These are phyloP conservation scores for Exophiala lecanii-corni DNA, from an alignment of 2,329 filamentous ascomycete species.

Conservation along the genomic window DNA sequence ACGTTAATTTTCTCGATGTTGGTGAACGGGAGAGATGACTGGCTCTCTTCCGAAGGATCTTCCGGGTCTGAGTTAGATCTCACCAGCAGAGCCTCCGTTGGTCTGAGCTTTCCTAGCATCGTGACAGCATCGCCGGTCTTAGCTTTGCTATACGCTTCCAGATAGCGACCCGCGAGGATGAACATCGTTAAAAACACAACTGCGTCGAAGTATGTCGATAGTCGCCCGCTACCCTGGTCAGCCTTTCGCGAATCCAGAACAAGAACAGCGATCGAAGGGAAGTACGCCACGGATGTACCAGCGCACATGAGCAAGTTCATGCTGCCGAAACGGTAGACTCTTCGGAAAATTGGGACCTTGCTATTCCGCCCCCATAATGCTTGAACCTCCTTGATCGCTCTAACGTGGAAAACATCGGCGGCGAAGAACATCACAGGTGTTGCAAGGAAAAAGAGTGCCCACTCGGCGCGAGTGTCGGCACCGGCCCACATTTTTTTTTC, in stretches of 20 bases:
- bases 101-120: constrained; percentile 69
- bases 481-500: constrained; percentile 67
- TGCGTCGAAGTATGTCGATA: constrained; percentile 69
- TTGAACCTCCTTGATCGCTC: constrained; percentile 71
- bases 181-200: constrained; percentile 89
- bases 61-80: constrained; percentile 3
- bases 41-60: neutral
- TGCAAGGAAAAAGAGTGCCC: constrained; percentile 72
- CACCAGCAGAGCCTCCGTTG: constrained; percentile 68
- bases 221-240: neutral
- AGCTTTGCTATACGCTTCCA: constrained; percentile 82
- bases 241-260: constrained; percentile 47
- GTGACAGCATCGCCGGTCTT: constrained; percentile 81
- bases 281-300: constrained; percentile 80
- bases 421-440: constrained; percentile 82
- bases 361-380: constrained; percentile 75
- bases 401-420: constrained; percentile 75
- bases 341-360: constrained; percentile 64
- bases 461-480: constrained; percentile 66
- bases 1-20: constrained; percentile 44
- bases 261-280: constrained; percentile 73
- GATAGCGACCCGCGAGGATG: constrained; percentile 56
- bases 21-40: neutral
- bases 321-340: constrained; percentile 86
- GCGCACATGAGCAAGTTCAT: constrained; percentile 93